Conservation (phyloP, 2,329 filamentous ascomycete genomes). For the Fusarium compactum region DNA sequence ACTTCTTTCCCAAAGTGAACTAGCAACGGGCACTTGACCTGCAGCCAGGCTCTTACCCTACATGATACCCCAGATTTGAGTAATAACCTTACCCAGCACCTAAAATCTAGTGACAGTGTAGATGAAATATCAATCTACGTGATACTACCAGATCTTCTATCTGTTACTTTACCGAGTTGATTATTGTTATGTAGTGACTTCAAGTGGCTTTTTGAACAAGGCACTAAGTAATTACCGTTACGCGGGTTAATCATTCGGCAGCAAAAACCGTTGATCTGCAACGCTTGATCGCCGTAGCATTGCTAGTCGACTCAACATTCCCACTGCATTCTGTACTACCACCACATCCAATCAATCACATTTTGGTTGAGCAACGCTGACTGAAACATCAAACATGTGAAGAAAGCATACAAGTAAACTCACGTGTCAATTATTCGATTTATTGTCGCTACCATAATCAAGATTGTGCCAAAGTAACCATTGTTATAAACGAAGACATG, state of each 20-base stretch:
- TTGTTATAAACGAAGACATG: neutral
- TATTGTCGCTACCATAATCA: neutral
- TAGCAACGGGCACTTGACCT: slow-evolving; percentile 27
- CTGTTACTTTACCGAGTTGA: neutral
- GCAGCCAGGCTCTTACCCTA: slow-evolving; percentile 24
- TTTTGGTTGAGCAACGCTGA: neutral
- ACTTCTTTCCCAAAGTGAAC: slow-evolving; percentile 22
- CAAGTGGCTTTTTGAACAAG: neutral
- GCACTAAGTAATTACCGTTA: neutral
- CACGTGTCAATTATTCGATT: neutral
- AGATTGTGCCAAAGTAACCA: neutral
- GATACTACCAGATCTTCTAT: neutral
- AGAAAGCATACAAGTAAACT: neutral
- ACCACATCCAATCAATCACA: neutral
- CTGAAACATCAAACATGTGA: neutral
- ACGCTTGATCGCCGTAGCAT: neutral
- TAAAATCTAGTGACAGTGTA: neutral
- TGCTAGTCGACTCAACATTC: neutral
- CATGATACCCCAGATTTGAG: slow-evolving; percentile 36
- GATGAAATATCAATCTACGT: neutral
- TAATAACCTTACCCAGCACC: slow-evolving; percentile 33
- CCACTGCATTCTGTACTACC: neutral
- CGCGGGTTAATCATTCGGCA: neutral
- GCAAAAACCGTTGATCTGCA: neutral
- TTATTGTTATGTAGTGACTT: neutral